Conservation (phyloP, 805 yeast genomes). For the Barnettozyma vustinii region DNA sequence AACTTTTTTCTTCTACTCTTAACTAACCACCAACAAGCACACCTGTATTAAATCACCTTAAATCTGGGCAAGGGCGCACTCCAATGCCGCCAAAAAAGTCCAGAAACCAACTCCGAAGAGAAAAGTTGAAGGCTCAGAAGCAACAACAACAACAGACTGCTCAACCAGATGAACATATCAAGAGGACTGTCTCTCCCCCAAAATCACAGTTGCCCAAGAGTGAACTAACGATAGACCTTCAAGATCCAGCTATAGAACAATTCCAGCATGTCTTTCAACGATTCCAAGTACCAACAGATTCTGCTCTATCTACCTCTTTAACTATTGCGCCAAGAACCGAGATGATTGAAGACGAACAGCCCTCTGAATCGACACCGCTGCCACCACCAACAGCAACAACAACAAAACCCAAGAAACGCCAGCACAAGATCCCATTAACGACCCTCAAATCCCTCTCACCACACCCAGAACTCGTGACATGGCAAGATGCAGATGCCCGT, state of each 20-base stretch:
- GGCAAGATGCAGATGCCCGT: constrained; percentile 81
- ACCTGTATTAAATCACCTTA: too few species aligned
- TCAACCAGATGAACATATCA: not conserved
- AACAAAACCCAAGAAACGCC: constrained; percentile 45
- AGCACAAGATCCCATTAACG: constrained; percentile 61
- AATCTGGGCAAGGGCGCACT: too few species aligned
- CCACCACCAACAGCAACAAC: constrained; percentile 10
- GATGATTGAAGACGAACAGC: not conserved
- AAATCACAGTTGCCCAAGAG: constrained; percentile 11
- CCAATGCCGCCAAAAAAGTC: constrained; percentile 23
- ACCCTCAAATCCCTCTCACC: constrained; percentile 54
- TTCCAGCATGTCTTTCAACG: constrained; percentile 31
- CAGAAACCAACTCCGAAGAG: constrained; percentile 34
- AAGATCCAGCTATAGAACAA: constrained; percentile 29
- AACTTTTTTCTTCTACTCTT: too few species aligned
- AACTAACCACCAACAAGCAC: too few species aligned
- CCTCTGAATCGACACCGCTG: constrained; percentile 7
- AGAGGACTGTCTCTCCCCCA: not conserved
- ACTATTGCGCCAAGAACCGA: not conserved
- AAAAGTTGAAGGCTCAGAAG: constrained; percentile 20
- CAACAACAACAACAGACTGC: not conserved
- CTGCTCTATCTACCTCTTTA: not conserved
- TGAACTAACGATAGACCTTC: constrained; percentile 7
- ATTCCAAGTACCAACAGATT: constrained; percentile 21
- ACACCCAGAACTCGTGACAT: constrained; percentile 73